phyloP scores from a whole-genome alignment of 345 rosid species.

The Eucalyptus tenuipes region DNA sequence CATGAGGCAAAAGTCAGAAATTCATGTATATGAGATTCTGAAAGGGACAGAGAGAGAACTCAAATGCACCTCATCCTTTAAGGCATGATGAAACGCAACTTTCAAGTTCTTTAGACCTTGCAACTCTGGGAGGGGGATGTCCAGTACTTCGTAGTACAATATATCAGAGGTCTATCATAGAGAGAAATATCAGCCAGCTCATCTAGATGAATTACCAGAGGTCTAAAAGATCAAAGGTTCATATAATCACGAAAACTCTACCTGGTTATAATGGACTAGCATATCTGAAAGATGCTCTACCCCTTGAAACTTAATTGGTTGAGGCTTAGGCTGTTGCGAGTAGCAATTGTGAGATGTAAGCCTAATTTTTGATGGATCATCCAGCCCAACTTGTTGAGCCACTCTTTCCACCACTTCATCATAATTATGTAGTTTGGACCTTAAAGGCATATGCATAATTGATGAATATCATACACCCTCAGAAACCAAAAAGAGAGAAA shows the following conservation, averaged over 20 bases:
- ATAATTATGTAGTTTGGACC: conserved; percentile 84
- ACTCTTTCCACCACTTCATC: conserved; percentile 88
- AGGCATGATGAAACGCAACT: conserved; percentile 82
- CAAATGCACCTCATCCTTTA: conserved; percentile 65
- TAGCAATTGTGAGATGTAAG: conserved; percentile 97
- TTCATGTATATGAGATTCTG: not conserved
- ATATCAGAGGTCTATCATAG: conserved; percentile 76
- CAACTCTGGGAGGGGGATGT: conserved; percentile 93
- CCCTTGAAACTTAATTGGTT: conserved; percentile 83
- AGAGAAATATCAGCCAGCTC: not conserved
- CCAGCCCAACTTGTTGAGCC: conserved; percentile 75
- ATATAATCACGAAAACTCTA: not conserved
- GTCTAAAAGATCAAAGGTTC: not conserved
- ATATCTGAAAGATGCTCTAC: conserved; percentile 81
- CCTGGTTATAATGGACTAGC: conserved; percentile 95
- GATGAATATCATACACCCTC: not conserved
- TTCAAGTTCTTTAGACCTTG: conserved; percentile 88
- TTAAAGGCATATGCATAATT: conserved; percentile 8
- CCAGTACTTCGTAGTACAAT: conserved; percentile 94
- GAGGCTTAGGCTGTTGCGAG: conserved; percentile 98
- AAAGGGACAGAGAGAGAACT: not conserved
- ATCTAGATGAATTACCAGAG: not conserved
- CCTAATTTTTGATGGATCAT: conserved; percentile 83
- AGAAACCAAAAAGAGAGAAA: not conserved
- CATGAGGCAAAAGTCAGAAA: not conserved